Base-by-base conservation (phyloP, 345 rosid genomes). In the Clarkia xantiana region DNA sequence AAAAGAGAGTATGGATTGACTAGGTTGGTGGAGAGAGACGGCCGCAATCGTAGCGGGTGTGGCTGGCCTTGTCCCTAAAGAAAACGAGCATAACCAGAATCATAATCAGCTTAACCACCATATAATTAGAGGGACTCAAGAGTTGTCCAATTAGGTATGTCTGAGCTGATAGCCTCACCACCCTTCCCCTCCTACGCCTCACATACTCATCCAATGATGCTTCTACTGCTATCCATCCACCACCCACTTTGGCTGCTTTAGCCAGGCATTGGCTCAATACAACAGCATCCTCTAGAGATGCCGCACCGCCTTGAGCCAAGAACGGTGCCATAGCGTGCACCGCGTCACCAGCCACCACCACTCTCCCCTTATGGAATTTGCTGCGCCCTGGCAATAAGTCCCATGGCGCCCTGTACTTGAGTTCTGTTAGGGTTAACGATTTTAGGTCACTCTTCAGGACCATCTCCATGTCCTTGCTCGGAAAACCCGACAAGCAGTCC, bases 271-370 rank as follows among this genome's bases (percentile, higher is more conserved):
- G 51, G 12, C 63, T 56, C 9, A 63, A 49, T 38, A 63, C 46
- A 17, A 59, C 53, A 0, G 67, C 71, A 15, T 62, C 71, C 49
- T 70, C 75, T 9, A 70, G 44, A 1, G 65, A 57, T 6, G 65
- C 65, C 0, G 71, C 40, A n/a, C 75, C 75, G 0, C 63, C 75
- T 42, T 70, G 75, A 5, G 68, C 69, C 0, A 61, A 9, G 40
- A 67, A 71, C 0, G 69, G 76, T 10, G 58, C 66, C 69, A 63
- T 66, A 18, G 58, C 66, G 14, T 71, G 76, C 71, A 72, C 57
- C 4, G 73, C 69, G 12, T 69, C 73, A 39, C 73, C 73, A 1
- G 63, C 73, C 9, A 69, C 66, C 16, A 58, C 49, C 47, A 64
- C 47, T 0, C 63, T 12, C 7, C 57, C 69, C 19, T 34, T 49